A percentile compares a stretch with the other conserved stretches of the same genome.
Conservation (phyloP, 2,329 filamentous ascomycete genomes). For the Westerdykella sp. region DNA sequence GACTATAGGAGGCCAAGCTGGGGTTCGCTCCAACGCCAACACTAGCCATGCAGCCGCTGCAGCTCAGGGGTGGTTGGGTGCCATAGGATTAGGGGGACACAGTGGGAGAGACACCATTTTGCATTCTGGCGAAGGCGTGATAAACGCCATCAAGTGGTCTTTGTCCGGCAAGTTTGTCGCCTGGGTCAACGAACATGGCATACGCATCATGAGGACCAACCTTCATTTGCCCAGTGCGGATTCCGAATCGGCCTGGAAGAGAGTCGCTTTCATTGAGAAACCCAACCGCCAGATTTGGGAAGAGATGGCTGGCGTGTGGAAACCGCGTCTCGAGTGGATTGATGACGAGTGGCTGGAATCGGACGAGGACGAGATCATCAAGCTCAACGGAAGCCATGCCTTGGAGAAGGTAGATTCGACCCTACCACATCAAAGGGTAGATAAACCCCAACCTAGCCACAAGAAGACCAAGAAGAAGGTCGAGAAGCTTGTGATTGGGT, state of each 20-base stretch:
- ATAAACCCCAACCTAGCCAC: constrained; percentile 23
- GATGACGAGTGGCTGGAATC: constrained; percentile 73
- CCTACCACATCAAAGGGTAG: constrained; percentile 42
- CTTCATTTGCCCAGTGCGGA: constrained; percentile 70
- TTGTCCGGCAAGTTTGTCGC: constrained; percentile 84
- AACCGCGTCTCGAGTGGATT: constrained; percentile 86
- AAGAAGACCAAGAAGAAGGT: constrained; percentile 31
- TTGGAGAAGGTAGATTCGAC: constrained; percentile 27
- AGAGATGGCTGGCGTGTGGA: constrained; percentile 95
- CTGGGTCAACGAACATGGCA: constrained; percentile 95
- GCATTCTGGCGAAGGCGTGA: constrained; percentile 86
- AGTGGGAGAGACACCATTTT: constrained; percentile 79
- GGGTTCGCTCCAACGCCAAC: constrained; percentile 75
- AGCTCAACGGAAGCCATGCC: constrained; percentile 30
- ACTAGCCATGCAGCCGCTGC: constrained; percentile 79
- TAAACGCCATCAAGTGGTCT: constrained; percentile 92
- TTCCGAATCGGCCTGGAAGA: constrained; percentile 82
- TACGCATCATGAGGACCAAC: constrained; percentile 95
- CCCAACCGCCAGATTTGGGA: constrained; percentile 86
- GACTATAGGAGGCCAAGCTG: constrained; percentile 72
- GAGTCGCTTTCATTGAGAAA: constrained; percentile 84
- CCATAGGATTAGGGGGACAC: constrained; percentile 71
- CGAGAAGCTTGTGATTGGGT: constrained; percentile 85
- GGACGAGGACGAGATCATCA: constrained; percentile 53
- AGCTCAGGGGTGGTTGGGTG: constrained; percentile 85